A percentile compares a stretch with the other conserved stretches of the same genome.
These are phyloP conservation scores for Colletotrichum agaves DNA, from an alignment of 2,329 filamentous ascomycete species.

Conservation along the genomic window DNA sequence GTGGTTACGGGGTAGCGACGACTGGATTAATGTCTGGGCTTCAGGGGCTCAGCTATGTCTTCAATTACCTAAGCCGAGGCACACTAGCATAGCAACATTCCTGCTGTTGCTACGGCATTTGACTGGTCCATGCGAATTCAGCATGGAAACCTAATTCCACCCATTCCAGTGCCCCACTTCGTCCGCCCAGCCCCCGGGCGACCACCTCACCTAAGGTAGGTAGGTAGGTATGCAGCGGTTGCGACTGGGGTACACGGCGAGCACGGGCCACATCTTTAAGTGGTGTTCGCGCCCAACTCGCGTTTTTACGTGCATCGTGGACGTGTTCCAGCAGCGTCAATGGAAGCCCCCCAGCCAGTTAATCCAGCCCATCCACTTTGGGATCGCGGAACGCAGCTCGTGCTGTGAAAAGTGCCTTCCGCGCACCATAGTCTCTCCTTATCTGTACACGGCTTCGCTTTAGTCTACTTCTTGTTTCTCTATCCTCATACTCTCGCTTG, in stretches of 20 bases:
- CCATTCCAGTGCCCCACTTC: slow-evolving; percentile 19
- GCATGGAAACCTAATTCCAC: slow-evolving; percentile 26
- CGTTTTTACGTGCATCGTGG: slow-evolving; percentile 40
- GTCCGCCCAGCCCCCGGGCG: slow-evolving; percentile 31
- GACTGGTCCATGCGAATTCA: slow-evolving; percentile 10
- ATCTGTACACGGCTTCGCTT: slow-evolving; percentile 22
- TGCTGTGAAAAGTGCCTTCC: slow-evolving; percentile 26
- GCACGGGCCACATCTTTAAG: slow-evolving; percentile 39
- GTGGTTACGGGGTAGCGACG: not conserved
- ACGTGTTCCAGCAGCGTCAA: slow-evolving; percentile 34
- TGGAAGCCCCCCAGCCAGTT: slow-evolving; percentile 33
- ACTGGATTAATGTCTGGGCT: not conserved
- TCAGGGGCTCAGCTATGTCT: not conserved
- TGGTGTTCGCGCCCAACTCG: slow-evolving; percentile 38
- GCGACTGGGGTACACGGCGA: slow-evolving; percentile 35
- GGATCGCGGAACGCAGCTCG: slow-evolving; percentile 6
- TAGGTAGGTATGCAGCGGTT: not conserved
- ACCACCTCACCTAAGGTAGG: too few species aligned
- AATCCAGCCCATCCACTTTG: slow-evolving; percentile 20
- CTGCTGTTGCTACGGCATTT: slow-evolving; percentile 22
- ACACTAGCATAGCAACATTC: slow-evolving; percentile 2
- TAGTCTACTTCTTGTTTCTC: slow-evolving; percentile 10
- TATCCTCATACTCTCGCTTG: slow-evolving; percentile 24
- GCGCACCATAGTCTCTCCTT: slow-evolving; percentile 13
- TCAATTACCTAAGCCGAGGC: not conserved